Evolutionary conservation across 1,139 yeast species (phyloP), one percentile per base, ranked within the genome.

Genomic region (Debaryomyces sp.): DNA sequence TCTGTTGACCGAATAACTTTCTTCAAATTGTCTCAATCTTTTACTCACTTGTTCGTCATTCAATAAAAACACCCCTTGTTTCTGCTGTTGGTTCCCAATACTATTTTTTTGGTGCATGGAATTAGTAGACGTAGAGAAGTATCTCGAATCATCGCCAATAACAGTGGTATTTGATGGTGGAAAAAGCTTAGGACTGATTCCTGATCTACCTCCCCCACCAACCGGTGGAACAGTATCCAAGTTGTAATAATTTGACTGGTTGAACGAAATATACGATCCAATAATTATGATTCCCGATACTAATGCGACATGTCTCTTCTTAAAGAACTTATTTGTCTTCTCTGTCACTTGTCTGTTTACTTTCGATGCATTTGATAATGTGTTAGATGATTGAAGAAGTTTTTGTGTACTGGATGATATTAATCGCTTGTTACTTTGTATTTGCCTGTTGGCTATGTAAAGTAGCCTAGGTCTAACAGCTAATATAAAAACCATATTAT

Each of bases 1-100:
- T 51, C 97, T 78, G 56, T 88, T 85, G 18, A 92, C 94, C 37
- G 73, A 64, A 61, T 86, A 89, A 55, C 95, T 85, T 67, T 91
- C 96, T 63, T 92, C 96, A 57, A 78, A 76, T 54, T 84, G 85
- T 51, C 94, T 81, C 53, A 92, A 75, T 54, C 83, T 79, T 36
- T 76, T 70, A 46, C 90, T 81, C 8, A 90, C 94, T 59, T 90
- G 95, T 27, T 82, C 86, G 23, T 90, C 96, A 36, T 80, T 78
- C 52, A 90, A 73, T 41, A 86, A 63, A 54, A 66, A 64, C 21
- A 74, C 62, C 10, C 80, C 76, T 56, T 75, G 71, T 56, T 76
- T 70, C 52, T 73, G 73, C 58, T 78, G 78, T 53, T 77, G 77
- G 48, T 70, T 66, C 29, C 78, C 67, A 34, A 75, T 65, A 44